These are phyloP conservation scores for Volvox carteri DNA, from an alignment of 163 green algal genomes.

Conservation along the genomic window DNA sequence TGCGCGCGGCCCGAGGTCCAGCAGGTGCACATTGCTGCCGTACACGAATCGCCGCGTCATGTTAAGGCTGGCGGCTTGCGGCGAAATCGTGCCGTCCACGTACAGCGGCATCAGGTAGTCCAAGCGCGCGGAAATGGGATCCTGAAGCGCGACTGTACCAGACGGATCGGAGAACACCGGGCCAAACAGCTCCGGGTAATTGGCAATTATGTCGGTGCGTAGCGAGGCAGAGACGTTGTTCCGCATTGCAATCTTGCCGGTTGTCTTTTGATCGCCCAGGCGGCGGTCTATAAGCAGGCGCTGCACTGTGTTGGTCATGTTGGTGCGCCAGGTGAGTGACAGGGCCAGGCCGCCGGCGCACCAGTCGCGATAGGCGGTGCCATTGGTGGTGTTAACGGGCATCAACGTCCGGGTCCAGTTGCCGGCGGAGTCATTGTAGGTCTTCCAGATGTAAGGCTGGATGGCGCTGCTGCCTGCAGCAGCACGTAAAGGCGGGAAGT, in stretches of 20 bases:
- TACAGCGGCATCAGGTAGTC: conserved; percentile 62
- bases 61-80: conserved; percentile 51
- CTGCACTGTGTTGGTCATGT: conserved; percentile 51
- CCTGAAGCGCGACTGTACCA: conserved; percentile 48
- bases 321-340: conserved; percentile 24
- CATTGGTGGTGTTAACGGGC: not conserved
- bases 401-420: conserved; percentile 23
- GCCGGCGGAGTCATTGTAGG: not conserved
- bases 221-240: conserved; percentile 56
- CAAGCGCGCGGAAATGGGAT: conserved; percentile 24
- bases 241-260: conserved; percentile 62
- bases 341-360: conserved; percentile 33
- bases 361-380: conserved; percentile 31
- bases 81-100: conserved; percentile 52
- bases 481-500: no score
- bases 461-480: not conserved
- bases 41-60: conserved; percentile 56
- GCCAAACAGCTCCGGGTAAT: conserved; percentile 63
- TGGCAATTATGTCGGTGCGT: conserved; percentile 50
- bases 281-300: conserved; percentile 57
- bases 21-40: conserved; percentile 54
- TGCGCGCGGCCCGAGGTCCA: conserved; percentile 50
- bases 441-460: conserved; percentile 3
- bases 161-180: conserved; percentile 58
- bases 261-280: conserved; percentile 61